Conservation (phyloP, 2,329 filamentous ascomycete species). For the Cercospora zeae-maydis region DNA sequence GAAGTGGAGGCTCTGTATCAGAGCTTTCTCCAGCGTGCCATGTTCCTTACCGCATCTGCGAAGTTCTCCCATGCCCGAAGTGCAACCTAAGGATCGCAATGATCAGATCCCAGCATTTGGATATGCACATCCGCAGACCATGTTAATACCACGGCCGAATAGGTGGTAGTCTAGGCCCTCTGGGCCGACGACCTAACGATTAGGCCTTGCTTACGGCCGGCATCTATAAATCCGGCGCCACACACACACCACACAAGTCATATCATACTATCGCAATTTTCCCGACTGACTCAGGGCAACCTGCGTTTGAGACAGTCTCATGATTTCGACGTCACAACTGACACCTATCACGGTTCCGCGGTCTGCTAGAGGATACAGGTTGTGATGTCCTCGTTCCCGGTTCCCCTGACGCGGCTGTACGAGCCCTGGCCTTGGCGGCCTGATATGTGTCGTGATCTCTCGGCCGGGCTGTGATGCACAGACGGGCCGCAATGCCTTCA, state of each 20-base stretch:
- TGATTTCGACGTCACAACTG: not conserved
- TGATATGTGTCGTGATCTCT: not conserved
- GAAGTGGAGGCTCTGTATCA: not conserved
- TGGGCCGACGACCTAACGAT: constrained; percentile 1
- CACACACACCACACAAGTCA: not conserved
- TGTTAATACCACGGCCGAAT: not conserved
- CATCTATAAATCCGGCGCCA: not conserved
- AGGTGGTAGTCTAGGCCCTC: not conserved
- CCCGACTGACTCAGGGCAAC: not conserved
- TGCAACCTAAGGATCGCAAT: constrained; percentile 2
- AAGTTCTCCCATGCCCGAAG: constrained; percentile 2
- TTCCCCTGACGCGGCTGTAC: not conserved
- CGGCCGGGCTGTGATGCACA: not conserved
- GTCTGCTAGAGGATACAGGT: not conserved
- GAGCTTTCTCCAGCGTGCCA: not conserved
- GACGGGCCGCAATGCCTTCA: not conserved
- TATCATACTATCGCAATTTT: not conserved
- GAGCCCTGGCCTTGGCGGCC: not conserved
- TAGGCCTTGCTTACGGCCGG: not conserved
- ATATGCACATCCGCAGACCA: constrained; percentile 4
- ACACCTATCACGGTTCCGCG: not conserved
- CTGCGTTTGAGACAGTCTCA: not conserved
- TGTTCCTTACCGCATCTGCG: not conserved
- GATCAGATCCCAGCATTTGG: not conserved
- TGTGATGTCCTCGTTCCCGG: not conserved